Conservation (phyloP, 139 green algal species). For the Volvox reticuliferus region DNA sequence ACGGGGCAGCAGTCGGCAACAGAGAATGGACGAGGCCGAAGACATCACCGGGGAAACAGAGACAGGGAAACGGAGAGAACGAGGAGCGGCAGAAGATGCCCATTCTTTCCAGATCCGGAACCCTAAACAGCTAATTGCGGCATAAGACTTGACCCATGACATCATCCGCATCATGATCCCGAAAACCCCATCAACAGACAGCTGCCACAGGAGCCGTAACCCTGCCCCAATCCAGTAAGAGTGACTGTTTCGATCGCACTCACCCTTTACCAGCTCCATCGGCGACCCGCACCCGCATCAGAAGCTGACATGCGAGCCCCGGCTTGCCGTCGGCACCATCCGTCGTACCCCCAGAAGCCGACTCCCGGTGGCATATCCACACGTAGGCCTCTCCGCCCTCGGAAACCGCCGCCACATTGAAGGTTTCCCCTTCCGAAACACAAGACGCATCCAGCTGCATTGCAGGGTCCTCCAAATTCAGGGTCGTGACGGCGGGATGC, state of each 20-base stretch:
- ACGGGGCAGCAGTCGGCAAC: too few species aligned
- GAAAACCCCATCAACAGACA: too few species aligned
- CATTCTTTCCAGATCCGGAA: too few species aligned
- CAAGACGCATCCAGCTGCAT: constrained; percentile 48
- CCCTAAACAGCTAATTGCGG: too few species aligned
- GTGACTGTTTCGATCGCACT: neutral
- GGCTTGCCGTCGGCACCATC: neutral
- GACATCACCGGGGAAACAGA: too few species aligned
- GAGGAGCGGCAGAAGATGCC: too few species aligned
- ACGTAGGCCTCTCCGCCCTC: constrained; percentile 68
- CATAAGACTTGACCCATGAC: too few species aligned
- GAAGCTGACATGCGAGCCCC: constrained; percentile 46
- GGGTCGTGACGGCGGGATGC: constrained; percentile 55
- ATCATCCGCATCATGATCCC: too few species aligned
- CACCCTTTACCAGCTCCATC: constrained; percentile 42
- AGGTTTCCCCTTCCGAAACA: constrained; percentile 31
- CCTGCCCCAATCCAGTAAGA: too few species aligned
- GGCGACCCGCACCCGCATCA: constrained; percentile 55
- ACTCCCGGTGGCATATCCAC: constrained; percentile 58
- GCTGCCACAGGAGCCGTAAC: too few species aligned
- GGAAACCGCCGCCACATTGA: constrained; percentile 66
- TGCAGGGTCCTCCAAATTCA: constrained; percentile 62
- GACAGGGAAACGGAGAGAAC: too few species aligned
- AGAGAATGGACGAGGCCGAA: too few species aligned
- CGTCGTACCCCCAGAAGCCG: neutral